Evolutionary conservation across 2,329 filamentous ascomycete genomes (phyloP).

Genomic region (Sporothrix pseudoabietina): DNA sequence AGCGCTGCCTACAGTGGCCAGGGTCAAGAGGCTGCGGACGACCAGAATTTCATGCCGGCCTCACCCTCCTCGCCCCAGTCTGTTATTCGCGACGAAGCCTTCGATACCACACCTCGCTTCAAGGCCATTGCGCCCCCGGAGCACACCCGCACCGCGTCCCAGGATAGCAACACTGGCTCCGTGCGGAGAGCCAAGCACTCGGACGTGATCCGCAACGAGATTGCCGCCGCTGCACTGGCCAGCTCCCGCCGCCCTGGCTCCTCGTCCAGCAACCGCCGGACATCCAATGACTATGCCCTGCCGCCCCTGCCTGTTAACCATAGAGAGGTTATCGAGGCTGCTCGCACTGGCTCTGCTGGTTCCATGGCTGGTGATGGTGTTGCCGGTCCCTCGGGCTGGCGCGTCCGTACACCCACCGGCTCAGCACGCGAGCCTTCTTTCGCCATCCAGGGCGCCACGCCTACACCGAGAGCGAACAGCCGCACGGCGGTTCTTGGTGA

Average conservation of each 20-base stretch:
- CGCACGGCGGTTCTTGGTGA: constrained; percentile 48
- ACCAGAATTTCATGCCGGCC: constrained; percentile 13
- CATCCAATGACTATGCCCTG: constrained; percentile 45
- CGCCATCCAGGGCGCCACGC: constrained; percentile 48
- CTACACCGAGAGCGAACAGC: constrained; percentile 55
- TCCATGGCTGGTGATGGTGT: constrained; percentile 36
- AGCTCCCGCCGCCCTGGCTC: constrained; percentile 66
- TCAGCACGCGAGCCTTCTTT: constrained; percentile 18
- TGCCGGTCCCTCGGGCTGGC: constrained; percentile 18
- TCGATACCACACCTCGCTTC: constrained; percentile 18
- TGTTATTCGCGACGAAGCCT: background rate
- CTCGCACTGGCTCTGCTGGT: constrained; percentile 60
- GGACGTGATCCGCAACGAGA: constrained; percentile 39
- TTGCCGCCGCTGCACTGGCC: constrained; percentile 42
- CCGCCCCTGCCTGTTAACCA: constrained; percentile 83
- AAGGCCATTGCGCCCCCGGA: constrained; percentile 43
- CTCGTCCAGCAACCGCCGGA: constrained; percentile 62
- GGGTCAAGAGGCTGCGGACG: background rate
- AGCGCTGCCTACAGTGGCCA: background rate
- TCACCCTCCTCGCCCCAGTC: background rate
- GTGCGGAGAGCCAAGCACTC: constrained; percentile 45
- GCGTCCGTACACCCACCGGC: constrained; percentile 28
- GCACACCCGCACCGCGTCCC: constrained; percentile 47
- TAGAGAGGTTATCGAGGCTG: constrained; percentile 80
- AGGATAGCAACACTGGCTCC: constrained; percentile 54